These are phyloP conservation scores for Peniophora sp. DNA, from an alignment of 1,284 basidiomycete species.

Conservation along the genomic window DNA sequence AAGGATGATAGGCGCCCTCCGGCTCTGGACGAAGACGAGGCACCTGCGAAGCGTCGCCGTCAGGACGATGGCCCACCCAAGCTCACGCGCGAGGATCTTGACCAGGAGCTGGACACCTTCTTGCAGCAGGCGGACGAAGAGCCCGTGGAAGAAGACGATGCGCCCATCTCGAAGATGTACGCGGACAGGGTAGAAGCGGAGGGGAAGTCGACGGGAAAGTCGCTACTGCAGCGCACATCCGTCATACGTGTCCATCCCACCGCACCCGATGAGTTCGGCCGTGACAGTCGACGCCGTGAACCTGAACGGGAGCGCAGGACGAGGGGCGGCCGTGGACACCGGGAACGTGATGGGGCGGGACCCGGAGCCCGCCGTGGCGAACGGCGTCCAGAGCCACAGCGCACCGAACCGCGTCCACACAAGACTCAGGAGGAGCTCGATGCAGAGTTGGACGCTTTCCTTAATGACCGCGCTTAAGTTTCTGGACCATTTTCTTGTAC, in stretches of 20 bases:
- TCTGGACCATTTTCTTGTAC: neutral
- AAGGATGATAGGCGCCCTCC: conserved; percentile 36
- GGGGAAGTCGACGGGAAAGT: conserved; percentile 30
- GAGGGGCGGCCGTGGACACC: conserved; percentile 20
- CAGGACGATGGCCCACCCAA: conserved; percentile 26
- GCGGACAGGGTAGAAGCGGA: conserved; percentile 44
- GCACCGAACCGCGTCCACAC: conserved; percentile 21
- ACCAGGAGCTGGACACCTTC: conserved; percentile 61
- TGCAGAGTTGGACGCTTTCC: conserved; percentile 69
- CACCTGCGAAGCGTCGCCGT: conserved; percentile 24
- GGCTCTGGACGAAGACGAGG: conserved; percentile 9
- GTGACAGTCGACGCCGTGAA: conserved; percentile 26
- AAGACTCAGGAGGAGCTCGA: conserved; percentile 68
- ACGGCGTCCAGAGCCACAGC: conserved; percentile 6
- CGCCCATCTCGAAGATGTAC: conserved; percentile 56
- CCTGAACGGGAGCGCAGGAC: conserved; percentile 17
- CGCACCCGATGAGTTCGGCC: conserved; percentile 30
- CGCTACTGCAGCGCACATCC: conserved; percentile 50
- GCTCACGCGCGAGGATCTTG: conserved; percentile 31
- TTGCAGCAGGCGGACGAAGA: conserved; percentile 31
- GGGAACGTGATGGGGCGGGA: conserved; percentile 13
- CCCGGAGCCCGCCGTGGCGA: conserved; percentile 8
- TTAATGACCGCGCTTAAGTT: conserved; percentile 29
- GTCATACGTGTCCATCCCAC: conserved; percentile 25
- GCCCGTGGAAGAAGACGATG: conserved; percentile 21